Evolutionary conservation across 2,329 filamentous ascomycete genomes (phyloP), one percentile per base, ranked within the genome.

Genomic region (Microdochium paspali): DNA sequence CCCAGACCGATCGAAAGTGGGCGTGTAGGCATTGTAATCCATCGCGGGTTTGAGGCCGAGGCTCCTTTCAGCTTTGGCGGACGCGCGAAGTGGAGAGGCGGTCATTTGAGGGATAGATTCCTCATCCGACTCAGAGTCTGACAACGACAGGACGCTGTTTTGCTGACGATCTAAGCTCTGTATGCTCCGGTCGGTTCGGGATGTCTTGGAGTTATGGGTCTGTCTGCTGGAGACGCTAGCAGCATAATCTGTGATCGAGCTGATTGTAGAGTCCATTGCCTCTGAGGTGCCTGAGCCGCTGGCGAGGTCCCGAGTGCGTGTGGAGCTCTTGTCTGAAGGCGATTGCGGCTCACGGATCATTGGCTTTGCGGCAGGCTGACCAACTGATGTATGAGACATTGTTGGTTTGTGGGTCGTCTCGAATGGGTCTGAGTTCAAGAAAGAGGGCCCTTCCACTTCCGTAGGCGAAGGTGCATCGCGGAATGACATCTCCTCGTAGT

Each of bases 401-500:
- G 18, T 10, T 10, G 23, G 23, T 13, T 18, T n/a, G 7, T 25
- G 10, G 13, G 23, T 3, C 3, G 49, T 15, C 49, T 47, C 15
- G 44, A 35, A 26, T 9, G n/a, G 24, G n/a, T 45, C 26, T 4
- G 12, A 15, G 12, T 20, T 40, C 13, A 40, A 18, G 18, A 40
- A 40, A 20, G 15, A 15, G 39, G 44, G 23, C 10, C 10, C 20
- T 18, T 58, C 54, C 26, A 58, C 57, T 24, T 47, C 48, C 39
- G 24, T 26, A 6, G 44, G 44, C 12, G 43, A 60, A 54, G 18
- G 58, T 2, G 71, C 60, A 32, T 73, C 61, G 13, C 70, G 70
- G 48, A 76, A 72, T 0, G 74, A 72, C 66, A 73, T 73, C 53
- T 77, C 70, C 57, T 80, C 77, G 54, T 81, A 80, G 54, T 80